Conservation (phyloP, 75 land plant species). For the Selaginella moellendorffii region DNA sequence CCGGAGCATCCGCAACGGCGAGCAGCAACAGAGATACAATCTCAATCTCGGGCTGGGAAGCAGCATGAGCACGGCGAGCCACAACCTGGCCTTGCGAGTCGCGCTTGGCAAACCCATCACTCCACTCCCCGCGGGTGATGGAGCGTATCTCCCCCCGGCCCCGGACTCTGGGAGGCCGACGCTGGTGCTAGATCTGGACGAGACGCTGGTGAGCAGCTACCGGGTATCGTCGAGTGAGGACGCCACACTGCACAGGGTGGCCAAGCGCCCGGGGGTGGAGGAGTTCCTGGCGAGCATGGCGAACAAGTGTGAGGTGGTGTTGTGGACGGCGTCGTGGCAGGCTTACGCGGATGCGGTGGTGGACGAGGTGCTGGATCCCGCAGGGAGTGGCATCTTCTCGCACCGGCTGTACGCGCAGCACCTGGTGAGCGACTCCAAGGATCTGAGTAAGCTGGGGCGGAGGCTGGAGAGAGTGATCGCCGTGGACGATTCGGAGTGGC, state of each 20-base stretch:
- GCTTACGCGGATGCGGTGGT: slow-evolving; percentile 67
- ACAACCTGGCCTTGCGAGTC: too few relatives aligned
- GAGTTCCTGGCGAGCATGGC: slow-evolving; percentile 18
- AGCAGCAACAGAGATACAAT: too few relatives aligned
- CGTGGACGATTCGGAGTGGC: slow-evolving; percentile 67
- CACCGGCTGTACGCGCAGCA: slow-evolving; percentile 59
- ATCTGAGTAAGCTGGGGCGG: slow-evolving; percentile 68
- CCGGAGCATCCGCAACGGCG: too few relatives aligned
- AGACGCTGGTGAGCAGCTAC: slow-evolving; percentile 45
- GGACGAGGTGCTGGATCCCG: slow-evolving; percentile 40
- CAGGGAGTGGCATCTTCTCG: slow-evolving; percentile 54
- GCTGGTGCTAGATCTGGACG: slow-evolving; percentile 52
- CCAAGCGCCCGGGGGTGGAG: slow-evolving; percentile 54
- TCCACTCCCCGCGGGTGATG: too few relatives aligned
- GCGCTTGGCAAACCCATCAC: too few relatives aligned
- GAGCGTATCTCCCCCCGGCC: too few relatives aligned
- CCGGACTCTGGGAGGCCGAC: too few relatives aligned
- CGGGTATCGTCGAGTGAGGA: slow-evolving; percentile 14
- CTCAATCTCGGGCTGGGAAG: too few relatives aligned
- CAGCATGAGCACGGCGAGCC: too few relatives aligned
- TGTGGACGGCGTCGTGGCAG: slow-evolving; percentile 69
- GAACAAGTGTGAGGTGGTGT: slow-evolving; percentile 46
- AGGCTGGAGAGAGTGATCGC: slow-evolving; percentile 55
- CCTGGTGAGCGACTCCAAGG: slow-evolving; percentile 65
- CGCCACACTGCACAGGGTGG: slow-evolving; percentile 45